phyloP scores from a whole-genome alignment of 352 stramenopile species.

The Pythium aphanidermatum region DNA sequence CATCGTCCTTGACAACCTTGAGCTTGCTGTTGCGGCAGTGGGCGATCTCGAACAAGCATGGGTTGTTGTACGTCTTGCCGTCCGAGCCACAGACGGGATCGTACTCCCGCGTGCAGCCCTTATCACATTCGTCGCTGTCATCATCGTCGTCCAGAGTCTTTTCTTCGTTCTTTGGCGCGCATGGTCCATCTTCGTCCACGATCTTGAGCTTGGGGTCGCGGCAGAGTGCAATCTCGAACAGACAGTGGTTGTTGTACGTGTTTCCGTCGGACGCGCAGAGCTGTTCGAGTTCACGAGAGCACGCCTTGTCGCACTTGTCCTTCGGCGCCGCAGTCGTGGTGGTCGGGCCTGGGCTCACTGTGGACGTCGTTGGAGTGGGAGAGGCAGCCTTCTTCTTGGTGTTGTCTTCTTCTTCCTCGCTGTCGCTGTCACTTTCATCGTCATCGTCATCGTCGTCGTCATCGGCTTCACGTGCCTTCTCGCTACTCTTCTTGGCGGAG shows the following conservation, averaged over 20 bases:
- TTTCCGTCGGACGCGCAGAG: conserved; percentile 20
- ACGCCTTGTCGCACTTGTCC: conserved; percentile 16
- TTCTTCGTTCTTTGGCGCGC: not conserved
- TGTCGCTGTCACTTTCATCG: not conserved
- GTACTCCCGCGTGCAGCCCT: conserved; percentile 6
- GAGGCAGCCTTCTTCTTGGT: not conserved
- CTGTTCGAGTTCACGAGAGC: conserved; percentile 8
- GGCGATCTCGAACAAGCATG: conserved; percentile 11
- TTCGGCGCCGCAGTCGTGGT: not conserved
- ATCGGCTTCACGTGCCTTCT: conserved; percentile 1
- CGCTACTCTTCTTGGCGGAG: not conserved
- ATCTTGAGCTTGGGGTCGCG: conserved; percentile 7
- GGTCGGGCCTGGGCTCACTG: not conserved
- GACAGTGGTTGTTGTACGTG: conserved; percentile 26
- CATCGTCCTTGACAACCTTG: conserved; percentile 3
- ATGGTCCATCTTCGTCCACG: conserved; percentile 5
- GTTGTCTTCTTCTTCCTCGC: conserved; percentile 3
- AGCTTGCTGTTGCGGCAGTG: conserved; percentile 9
- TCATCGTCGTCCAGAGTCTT: not conserved
- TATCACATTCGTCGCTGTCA: not conserved
- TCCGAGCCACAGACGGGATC: conserved; percentile 9
- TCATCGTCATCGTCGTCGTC: conserved; percentile 6
- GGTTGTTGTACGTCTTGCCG: conserved; percentile 16
- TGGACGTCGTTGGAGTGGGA: no score
- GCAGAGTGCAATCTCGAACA: conserved; percentile 18